Percentiles rank a stretch among this genome's conserved stretches.
These are phyloP conservation scores for Thielaviopsis euricoi DNA, from an alignment of 2,329 filamentous ascomycete species.

Conservation along the genomic window DNA sequence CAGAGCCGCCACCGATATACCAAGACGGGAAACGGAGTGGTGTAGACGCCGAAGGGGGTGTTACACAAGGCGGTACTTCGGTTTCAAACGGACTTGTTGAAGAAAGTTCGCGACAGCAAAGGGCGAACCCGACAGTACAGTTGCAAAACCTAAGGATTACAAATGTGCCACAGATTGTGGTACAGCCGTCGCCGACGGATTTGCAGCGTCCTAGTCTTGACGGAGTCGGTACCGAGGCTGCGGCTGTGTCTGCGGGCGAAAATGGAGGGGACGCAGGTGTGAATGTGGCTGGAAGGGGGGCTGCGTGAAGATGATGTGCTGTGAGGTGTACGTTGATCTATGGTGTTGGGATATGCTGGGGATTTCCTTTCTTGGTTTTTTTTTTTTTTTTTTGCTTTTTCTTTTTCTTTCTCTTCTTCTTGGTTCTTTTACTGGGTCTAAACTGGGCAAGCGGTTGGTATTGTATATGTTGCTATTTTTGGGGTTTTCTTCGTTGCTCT, in stretches of 20 bases:
- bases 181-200: conserved; percentile 32
- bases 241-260: background rate
- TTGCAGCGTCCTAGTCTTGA: conserved; percentile 11
- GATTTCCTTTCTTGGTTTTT: background rate
- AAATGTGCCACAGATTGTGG: conserved; percentile 38
- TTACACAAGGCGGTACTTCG: conserved; percentile 19
- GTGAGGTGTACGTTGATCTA: background rate
- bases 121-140: conserved; percentile 26
- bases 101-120: conserved; percentile 27
- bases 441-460: too few species aligned
- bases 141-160: conserved; percentile 35
- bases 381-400: background rate
- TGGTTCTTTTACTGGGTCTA: background rate
- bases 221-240: background rate
- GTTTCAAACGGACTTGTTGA: conserved; percentile 15
- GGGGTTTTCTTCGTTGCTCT: too few species aligned
- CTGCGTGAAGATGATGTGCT: too few species aligned
- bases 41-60: conserved; percentile 25
- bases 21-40: conserved; percentile 23
- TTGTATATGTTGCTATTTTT: too few species aligned
- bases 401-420: background rate
- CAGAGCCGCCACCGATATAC: conserved; percentile 33
- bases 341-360: background rate
- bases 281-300: too few species aligned
- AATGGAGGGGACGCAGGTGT: too few species aligned